A percentile compares a stretch with the other conserved stretches of the same genome.
Evolutionary conservation across 495 filamentous ascomycete species (phyloP).

Genomic region (Clavariopsis aquatica): DNA sequence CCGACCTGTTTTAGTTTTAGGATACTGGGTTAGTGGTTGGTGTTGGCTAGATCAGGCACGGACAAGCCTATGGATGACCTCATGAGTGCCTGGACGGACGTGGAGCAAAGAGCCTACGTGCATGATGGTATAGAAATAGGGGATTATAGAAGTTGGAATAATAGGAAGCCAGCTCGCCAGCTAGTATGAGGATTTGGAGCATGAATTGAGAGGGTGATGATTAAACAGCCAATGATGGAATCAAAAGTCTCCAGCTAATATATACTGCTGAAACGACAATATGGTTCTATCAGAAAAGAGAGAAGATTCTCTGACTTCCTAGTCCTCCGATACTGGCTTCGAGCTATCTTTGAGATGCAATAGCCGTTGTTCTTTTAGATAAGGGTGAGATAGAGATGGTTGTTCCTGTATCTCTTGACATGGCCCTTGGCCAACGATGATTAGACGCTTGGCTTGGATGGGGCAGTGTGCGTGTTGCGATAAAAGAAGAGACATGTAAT

Average conservation of each 20-base stretch:
- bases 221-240: neutral
- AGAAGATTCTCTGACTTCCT: neutral
- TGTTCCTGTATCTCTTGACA: neutral
- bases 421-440: neutral
- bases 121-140: neutral
- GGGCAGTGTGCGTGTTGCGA: neutral
- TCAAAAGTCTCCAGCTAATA: neutral
- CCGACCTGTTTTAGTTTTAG: neutral
- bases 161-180: neutral
- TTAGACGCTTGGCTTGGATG: neutral
- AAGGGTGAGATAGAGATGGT: neutral
- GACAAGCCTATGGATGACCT: neutral
- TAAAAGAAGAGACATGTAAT: neutral
- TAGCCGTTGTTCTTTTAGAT: neutral
- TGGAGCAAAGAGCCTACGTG: neutral
- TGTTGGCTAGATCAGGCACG: neutral
- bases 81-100: neutral
- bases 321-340: neutral
- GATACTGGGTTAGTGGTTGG: neutral
- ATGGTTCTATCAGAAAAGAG: neutral
- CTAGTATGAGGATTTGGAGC: neutral
- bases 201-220: no score
- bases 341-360: neutral
- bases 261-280: neutral
- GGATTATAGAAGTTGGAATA: neutral